phyloP scores from a whole-genome alignment of 345 rosid species.

The Trapa bicornis region DNA sequence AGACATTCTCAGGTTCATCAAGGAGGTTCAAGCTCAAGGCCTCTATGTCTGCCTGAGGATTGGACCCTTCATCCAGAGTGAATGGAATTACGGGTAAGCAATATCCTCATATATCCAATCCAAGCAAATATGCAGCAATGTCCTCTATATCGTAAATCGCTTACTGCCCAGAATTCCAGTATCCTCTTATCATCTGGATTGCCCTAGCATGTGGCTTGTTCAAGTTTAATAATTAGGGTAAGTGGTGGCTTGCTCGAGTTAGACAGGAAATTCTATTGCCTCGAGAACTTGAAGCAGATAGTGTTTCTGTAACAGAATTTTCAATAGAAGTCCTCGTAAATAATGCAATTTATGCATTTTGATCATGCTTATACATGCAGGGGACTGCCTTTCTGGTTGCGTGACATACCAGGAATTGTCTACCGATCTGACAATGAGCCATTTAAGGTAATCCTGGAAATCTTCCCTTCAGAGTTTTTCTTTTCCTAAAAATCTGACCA shows the following conservation, averaged over 20 bases:
- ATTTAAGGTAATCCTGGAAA: constrained; percentile 40
- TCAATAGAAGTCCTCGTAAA: no score
- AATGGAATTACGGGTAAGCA: constrained; percentile 75
- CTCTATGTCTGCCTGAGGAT: constrained; percentile 63
- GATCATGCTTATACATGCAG: constrained; percentile 21
- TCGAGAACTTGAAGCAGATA: no score
- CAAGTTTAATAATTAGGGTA: no score
- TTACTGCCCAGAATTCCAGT: neutral
- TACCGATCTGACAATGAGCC: constrained; percentile 65
- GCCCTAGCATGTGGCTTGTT: no score
- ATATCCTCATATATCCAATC: neutral
- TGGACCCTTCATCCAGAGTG: constrained; percentile 69
- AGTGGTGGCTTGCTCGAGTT: no score
- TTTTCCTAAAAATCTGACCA: neutral
- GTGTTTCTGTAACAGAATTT: no score
- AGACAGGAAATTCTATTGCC: no score
- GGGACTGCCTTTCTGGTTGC: constrained; percentile 80
- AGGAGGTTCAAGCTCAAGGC: constrained; percentile 49
- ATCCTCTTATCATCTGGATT: neutral
- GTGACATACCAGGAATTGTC: constrained; percentile 54
- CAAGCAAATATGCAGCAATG: neutral
- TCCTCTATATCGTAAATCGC: neutral
- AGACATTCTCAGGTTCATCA: constrained; percentile 56
- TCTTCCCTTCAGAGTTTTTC: neutral
- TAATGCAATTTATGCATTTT: neutral